Evolutionary conservation across 2,329 filamentous ascomycete genomes (phyloP).

Genomic region (Cytospora paraplurivora): DNA sequence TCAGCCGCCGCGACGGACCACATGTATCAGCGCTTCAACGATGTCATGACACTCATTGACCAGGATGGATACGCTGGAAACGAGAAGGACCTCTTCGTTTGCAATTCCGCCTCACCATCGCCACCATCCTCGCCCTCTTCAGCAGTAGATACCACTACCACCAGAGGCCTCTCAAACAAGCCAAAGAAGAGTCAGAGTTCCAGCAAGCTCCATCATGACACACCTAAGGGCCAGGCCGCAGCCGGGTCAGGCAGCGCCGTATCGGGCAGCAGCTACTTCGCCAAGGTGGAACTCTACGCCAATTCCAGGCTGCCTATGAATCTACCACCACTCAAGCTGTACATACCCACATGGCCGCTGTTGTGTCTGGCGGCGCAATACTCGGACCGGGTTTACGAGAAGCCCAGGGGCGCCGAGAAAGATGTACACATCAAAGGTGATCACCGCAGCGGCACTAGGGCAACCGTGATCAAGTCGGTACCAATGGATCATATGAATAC

Average conservation of each 20-base stretch:
- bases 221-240: slow-evolving; percentile 42
- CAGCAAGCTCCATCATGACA: slow-evolving; percentile 37
- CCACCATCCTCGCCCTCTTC: slow-evolving; percentile 4
- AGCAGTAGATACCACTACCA: slow-evolving; percentile 3
- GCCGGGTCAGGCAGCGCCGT: slow-evolving; percentile 40
- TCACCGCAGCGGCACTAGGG: slow-evolving; percentile 75
- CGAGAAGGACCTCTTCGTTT: slow-evolving; percentile 57
- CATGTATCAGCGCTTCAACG: slow-evolving; percentile 64
- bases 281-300: slow-evolving; percentile 76
- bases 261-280: slow-evolving; percentile 63
- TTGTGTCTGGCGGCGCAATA: slow-evolving; percentile 79
- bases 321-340: slow-evolving; percentile 69
- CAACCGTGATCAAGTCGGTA: slow-evolving; percentile 82
- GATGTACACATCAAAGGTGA: slow-evolving; percentile 72
- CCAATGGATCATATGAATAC: slow-evolving; percentile 76
- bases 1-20: slow-evolving; percentile 55
- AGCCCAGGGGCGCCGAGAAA: slow-evolving; percentile 62
- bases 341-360: slow-evolving; percentile 74
- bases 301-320: slow-evolving; percentile 74
- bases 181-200: slow-evolving; percentile 35
- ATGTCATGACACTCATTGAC: slow-evolving; percentile 73
- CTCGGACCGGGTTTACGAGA: slow-evolving; percentile 72
- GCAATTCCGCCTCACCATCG: slow-evolving; percentile 34
- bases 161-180: slow-evolving; percentile 18
- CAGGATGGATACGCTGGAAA: slow-evolving; percentile 56